These are phyloP conservation scores for Fusarium decemcellulare DNA, from an alignment of 2,329 filamentous ascomycete genomes.

Conservation along the genomic window DNA sequence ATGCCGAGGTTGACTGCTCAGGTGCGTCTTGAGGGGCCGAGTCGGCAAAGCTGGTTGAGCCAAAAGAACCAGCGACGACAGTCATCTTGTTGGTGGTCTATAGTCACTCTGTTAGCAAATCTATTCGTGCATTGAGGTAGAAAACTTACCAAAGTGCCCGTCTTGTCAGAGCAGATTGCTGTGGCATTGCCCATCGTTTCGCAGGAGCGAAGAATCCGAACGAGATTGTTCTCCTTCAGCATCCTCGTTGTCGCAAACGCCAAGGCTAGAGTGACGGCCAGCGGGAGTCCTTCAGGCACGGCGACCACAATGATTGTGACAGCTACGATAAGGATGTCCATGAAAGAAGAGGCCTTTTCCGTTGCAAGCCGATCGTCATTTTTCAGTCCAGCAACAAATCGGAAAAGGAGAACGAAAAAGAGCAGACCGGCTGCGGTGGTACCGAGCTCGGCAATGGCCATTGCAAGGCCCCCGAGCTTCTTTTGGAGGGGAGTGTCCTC, in stretches of 20 bases:
- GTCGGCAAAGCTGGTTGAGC: background rate
- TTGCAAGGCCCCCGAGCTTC: conserved; percentile 54
- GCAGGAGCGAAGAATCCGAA: background rate
- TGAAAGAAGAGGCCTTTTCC: conserved; percentile 69
- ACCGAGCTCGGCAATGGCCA: background rate
- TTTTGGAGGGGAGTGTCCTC: conserved; percentile 67
- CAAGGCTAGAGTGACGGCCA: conserved; percentile 76
- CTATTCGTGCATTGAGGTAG: background rate
- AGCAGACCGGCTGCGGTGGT: background rate
- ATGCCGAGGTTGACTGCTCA: background rate
- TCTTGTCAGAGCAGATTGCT: background rate
- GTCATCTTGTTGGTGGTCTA: background rate
- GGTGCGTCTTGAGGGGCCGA: background rate
- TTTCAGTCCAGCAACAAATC: background rate
- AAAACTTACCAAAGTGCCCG: conserved; percentile 65
- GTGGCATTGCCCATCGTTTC: background rate
- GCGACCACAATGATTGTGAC: conserved; percentile 77
- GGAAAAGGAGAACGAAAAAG: background rate
- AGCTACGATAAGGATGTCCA: conserved; percentile 75
- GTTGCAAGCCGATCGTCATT: conserved; percentile 58
- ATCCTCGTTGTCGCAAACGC: conserved; percentile 65
- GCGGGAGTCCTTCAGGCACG: conserved; percentile 74
- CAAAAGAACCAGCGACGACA: background rate
- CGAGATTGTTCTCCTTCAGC: background rate
- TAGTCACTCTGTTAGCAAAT: background rate